Evolutionary conservation across 371 early-diverging fungal genomes (phyloP).

Genomic region (Mortierella sp.): DNA sequence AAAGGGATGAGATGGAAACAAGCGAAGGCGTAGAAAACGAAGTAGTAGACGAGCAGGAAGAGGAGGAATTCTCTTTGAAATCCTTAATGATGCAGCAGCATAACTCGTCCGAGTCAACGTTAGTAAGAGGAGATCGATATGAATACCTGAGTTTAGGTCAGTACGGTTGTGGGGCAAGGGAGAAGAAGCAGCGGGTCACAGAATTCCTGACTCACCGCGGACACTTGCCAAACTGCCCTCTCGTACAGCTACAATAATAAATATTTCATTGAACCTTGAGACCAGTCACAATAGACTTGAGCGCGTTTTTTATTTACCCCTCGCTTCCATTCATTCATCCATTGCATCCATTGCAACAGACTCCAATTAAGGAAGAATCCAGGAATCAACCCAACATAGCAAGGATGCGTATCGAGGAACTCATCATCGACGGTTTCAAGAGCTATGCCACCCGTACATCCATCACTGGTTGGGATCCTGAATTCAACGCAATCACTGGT

Average conservation of each 20-base stretch:
- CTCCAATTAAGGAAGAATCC: no score
- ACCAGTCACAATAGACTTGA: neutral
- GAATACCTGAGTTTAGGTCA: neutral
- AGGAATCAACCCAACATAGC: neutral
- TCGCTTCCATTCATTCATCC: neutral
- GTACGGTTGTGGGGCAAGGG: conserved; percentile 1
- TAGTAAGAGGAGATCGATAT: conserved; percentile 2
- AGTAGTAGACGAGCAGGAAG: neutral
- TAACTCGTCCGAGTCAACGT: conserved; percentile 32
- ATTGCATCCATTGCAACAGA: neutral
- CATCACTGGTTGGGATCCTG: conserved; percentile 95
- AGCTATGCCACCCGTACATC: conserved; percentile 96
- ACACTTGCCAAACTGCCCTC: conserved; percentile 43
- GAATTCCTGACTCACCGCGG: conserved; percentile 41
- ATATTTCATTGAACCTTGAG: neutral
- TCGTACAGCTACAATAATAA: conserved; percentile 32
- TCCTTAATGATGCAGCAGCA: neutral
- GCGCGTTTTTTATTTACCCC: neutral
- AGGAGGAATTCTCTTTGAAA: neutral
- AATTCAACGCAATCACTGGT: conserved; percentile 99
- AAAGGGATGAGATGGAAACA: conserved; percentile 5
- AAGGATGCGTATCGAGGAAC: conserved; percentile 92
- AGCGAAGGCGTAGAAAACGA: neutral
- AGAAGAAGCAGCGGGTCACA: conserved; percentile 33
- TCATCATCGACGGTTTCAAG: conserved; percentile 98